Evolutionary conservation across 2,329 filamentous ascomycete species (phyloP).

Genomic region (Tothia fuscella): DNA sequence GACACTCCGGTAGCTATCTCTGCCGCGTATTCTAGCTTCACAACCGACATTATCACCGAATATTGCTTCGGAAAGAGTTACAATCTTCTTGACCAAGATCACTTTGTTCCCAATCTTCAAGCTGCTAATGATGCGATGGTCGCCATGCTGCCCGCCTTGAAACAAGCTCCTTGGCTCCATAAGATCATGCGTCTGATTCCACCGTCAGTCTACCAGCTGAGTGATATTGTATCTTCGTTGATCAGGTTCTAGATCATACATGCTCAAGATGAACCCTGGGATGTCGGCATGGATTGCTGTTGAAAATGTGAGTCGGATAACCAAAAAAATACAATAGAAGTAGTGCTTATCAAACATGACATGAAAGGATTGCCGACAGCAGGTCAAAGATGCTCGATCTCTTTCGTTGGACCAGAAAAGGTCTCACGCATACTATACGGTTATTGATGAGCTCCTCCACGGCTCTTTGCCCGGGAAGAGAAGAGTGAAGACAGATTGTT

Average conservation of each 20-base stretch:
- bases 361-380: too few species aligned
- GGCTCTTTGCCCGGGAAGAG: conserved; percentile 14
- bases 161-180: conserved; percentile 3
- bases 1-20: conserved; percentile 4
- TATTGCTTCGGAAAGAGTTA: conserved; percentile 16
- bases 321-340: too few species aligned
- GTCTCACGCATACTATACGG: too few species aligned
- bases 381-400: too few species aligned
- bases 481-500: conserved; percentile 18
- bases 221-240: too few species aligned
- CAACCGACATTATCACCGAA: conserved; percentile 15
- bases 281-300: too few species aligned
- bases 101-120: conserved; percentile 13
- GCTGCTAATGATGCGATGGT: background rate
- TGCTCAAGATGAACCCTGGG: too few species aligned
- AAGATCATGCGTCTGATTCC: background rate
- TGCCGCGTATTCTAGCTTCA: conserved; percentile 13
- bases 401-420: too few species aligned
- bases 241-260: too few species aligned
- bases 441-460: too few species aligned
- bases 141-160: background rate
- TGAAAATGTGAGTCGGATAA: too few species aligned
- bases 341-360: too few species aligned
- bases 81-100: conserved; percentile 14
- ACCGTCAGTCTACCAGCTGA: background rate